phyloP scores from a whole-genome alignment of 768 basidiomycete genomes.

The Leccinum boreale region DNA sequence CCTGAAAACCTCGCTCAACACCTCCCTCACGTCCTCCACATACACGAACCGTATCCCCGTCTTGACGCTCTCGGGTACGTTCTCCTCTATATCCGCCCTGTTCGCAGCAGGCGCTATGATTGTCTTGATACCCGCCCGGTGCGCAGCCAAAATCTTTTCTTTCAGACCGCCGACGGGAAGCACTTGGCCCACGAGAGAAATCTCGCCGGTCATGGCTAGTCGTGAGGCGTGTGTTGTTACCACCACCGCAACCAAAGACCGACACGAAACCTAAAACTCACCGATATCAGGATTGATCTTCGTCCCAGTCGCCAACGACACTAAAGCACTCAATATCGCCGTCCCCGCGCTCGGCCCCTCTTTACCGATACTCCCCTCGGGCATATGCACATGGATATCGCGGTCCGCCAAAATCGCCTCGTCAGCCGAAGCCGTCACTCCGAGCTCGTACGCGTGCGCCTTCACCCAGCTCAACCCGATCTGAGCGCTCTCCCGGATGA shows the following conservation, averaged over 20 bases:
- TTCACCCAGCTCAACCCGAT: constrained; percentile 95
- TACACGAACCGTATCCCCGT: constrained; percentile 93
- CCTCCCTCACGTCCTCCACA: constrained; percentile 90
- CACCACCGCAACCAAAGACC: neutral
- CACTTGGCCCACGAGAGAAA: constrained; percentile 94
- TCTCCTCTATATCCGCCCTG: constrained; percentile 93
- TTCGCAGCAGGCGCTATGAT: constrained; percentile 86
- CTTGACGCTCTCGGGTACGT: constrained; percentile 95
- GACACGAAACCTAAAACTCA: constrained; percentile 35
- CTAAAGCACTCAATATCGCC: constrained; percentile 87
- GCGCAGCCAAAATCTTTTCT: constrained; percentile 95
- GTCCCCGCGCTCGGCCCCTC: constrained; percentile 97
- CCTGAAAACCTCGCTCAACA: constrained; percentile 82
- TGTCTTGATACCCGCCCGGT: constrained; percentile 94
- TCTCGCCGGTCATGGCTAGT: constrained; percentile 96
- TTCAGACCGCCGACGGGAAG: constrained; percentile 95
- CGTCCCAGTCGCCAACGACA: constrained; percentile 86
- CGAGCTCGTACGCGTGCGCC: constrained; percentile 82
- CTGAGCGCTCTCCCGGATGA: constrained; percentile 94
- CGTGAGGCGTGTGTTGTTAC: neutral
- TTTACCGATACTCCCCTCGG: constrained; percentile 89
- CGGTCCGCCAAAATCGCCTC: constrained; percentile 82
- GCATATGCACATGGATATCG: constrained; percentile 97
- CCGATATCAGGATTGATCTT: constrained; percentile 85
- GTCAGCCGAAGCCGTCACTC: constrained; percentile 68